Evolutionary conservation across 164 flowering plant species (phyloP).

Genomic region (Pachysandra terminalis): DNA sequence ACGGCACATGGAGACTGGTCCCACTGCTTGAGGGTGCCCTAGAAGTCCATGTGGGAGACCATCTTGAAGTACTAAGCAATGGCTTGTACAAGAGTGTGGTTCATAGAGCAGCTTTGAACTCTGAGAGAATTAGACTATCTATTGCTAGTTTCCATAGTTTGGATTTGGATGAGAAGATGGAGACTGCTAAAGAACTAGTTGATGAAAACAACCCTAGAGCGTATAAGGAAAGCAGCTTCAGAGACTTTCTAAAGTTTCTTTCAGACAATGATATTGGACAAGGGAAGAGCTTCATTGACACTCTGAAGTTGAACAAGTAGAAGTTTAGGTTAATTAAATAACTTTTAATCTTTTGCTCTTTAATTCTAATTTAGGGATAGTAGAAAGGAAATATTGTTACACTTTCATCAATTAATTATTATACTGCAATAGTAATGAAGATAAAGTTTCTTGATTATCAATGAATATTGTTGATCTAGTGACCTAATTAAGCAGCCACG

Average conservation of each 20-base stretch:
- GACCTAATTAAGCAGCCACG: no score
- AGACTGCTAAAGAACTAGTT: constrained; percentile 33
- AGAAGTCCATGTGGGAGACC: constrained; percentile 52
- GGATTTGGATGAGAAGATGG: constrained; percentile 40
- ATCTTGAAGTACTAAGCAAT: constrained; percentile 53
- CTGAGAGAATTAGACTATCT: constrained; percentile 33
- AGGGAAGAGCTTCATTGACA: constrained; percentile 36
- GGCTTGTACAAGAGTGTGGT: constrained; percentile 45
- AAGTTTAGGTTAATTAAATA: no score
- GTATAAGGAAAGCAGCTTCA: constrained; percentile 42
- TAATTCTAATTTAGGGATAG: no score
- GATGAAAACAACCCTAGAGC: constrained; percentile 31
- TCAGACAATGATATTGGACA: constrained; percentile 30
- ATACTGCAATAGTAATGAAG: no score
- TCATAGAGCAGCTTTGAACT: constrained; percentile 40
- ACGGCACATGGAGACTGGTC: constrained; percentile 31
- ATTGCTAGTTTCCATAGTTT: constrained; percentile 44
- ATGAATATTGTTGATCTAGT: no score
- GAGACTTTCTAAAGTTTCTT: constrained; percentile 47
- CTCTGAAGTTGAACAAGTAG: constrained; percentile 21
- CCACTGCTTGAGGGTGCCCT: constrained; percentile 31
- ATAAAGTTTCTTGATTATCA: no score
- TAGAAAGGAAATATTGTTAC: no score
- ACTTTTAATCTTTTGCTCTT: no score
- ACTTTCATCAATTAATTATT: no score